Percentiles rank a stretch among this genome's conserved stretches.
phyloP scores from a whole-genome alignment of 805 yeast species.

The Maudiozyma saulgeensis region DNA sequence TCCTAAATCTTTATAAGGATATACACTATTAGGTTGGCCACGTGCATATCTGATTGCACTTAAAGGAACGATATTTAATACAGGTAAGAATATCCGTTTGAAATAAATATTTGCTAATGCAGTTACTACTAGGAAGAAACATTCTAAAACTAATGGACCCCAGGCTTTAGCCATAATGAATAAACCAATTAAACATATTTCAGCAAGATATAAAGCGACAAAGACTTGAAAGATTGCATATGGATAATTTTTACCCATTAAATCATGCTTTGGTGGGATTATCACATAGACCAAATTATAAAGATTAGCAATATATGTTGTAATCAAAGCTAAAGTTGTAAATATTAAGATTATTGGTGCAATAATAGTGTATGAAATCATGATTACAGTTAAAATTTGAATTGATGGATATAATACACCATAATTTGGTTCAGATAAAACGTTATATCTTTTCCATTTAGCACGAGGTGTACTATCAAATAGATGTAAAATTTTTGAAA shows the following conservation, averaged over 20 bases:
- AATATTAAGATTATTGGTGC: conserved; percentile 65
- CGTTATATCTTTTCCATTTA: conserved; percentile 71
- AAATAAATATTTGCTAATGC: conserved; percentile 49
- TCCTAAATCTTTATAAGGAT: conserved; percentile 62
- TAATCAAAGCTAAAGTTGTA: conserved; percentile 46
- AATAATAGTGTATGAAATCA: conserved; percentile 68
- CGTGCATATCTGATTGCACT: conserved; percentile 38
- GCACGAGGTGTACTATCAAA: conserved; percentile 86
- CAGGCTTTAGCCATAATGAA: conserved; percentile 71
- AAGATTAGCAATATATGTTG: conserved; percentile 51
- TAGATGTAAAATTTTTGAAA: conserved; percentile 53
- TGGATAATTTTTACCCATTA: conserved; percentile 67
- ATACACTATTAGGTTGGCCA: conserved; percentile 34
- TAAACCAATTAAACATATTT: conserved; percentile 58
- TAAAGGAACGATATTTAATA: conserved; percentile 61
- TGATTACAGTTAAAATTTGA: conserved; percentile 65
- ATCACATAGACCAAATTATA: conserved; percentile 58
- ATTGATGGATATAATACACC: conserved; percentile 75
- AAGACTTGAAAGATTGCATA: conserved; percentile 63
- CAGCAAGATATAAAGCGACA: conserved; percentile 62
- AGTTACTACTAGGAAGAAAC: conserved; percentile 47
- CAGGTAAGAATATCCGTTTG: conserved; percentile 49
- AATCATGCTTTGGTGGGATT: conserved; percentile 44
- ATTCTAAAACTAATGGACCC: conserved; percentile 69
- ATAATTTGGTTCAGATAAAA: conserved; percentile 61